Percentiles rank a stretch among this genome's conserved stretches.
Evolutionary conservation across 257 asterid genomes (phyloP).

Genomic region (Solanum bulbocastanum): DNA sequence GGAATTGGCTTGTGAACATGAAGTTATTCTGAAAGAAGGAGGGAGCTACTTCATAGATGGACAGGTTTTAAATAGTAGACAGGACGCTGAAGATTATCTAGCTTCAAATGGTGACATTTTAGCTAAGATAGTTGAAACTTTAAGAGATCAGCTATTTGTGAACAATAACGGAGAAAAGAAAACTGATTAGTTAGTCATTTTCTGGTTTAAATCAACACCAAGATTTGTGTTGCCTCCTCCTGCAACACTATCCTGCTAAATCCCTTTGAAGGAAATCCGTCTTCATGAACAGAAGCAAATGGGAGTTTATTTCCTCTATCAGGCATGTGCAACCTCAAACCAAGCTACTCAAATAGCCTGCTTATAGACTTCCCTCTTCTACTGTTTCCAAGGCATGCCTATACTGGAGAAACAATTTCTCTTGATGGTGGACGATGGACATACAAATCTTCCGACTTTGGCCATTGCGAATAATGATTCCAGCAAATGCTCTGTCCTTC

Average conservation of each 20-base stretch:
- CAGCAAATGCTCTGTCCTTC: not conserved
- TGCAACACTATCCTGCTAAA: not conserved
- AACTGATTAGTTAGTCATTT: not conserved
- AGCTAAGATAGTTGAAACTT: conserved; percentile 39
- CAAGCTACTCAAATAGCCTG: not conserved
- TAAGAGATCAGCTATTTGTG: conserved; percentile 52
- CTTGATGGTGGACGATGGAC: not conserved
- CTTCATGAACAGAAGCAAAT: not conserved
- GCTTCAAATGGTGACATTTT: conserved; percentile 39
- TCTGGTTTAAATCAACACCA: not conserved
- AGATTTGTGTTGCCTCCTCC: not conserved
- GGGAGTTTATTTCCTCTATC: not conserved
- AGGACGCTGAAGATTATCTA: conserved; percentile 55
- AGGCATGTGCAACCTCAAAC: not conserved
- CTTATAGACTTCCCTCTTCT: not conserved
- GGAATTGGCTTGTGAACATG: conserved; percentile 86
- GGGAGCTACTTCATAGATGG: conserved; percentile 50
- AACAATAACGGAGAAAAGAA: not conserved
- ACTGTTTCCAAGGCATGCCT: not conserved
- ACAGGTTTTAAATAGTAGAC: conserved; percentile 33
- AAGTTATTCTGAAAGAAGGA: conserved; percentile 52
- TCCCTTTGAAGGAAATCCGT: not conserved
- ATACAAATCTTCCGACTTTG: not conserved
- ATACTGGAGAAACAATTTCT: not conserved
- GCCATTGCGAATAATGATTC: not conserved